phyloP scores from a whole-genome alignment of 257 asterid genomes.

The Paraleonurus japonicus region DNA sequence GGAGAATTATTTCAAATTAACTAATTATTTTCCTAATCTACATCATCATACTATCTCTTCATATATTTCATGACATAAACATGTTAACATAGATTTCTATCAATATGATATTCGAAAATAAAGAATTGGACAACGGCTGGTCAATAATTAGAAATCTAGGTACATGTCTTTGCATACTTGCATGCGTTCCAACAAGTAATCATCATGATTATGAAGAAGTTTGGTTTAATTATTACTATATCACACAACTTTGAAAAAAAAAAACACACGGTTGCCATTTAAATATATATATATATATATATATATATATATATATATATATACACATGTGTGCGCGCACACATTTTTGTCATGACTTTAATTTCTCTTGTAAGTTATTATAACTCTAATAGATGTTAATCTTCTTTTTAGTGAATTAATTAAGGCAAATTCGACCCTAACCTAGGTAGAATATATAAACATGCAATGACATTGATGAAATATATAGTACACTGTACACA shows the following conservation, averaged over 20 bases:
- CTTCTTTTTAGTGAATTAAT: not conserved
- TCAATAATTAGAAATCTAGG: not conserved
- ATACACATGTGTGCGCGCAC: too few relatives aligned
- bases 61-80: not conserved
- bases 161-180: not conserved
- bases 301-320: too few relatives aligned
- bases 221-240: not conserved
- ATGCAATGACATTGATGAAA: not conserved
- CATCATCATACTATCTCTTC: not conserved
- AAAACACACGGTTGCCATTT: too few relatives aligned
- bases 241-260: too few relatives aligned
- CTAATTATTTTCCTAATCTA: not conserved
- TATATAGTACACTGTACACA: too few relatives aligned
- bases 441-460: too few relatives aligned
- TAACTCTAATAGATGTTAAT: too few relatives aligned
- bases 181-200: not conserved
- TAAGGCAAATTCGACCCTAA: not conserved
- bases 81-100: not conserved
- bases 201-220: not conserved
- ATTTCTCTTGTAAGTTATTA: too few relatives aligned
- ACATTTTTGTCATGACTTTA: too few relatives aligned
- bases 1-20: not conserved
- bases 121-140: not conserved
- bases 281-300: too few relatives aligned
- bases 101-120: not conserved